These are phyloP conservation scores for Collybiopsis luxurians DNA, from an alignment of 768 basidiomycete genomes.

Conservation along the genomic window DNA sequence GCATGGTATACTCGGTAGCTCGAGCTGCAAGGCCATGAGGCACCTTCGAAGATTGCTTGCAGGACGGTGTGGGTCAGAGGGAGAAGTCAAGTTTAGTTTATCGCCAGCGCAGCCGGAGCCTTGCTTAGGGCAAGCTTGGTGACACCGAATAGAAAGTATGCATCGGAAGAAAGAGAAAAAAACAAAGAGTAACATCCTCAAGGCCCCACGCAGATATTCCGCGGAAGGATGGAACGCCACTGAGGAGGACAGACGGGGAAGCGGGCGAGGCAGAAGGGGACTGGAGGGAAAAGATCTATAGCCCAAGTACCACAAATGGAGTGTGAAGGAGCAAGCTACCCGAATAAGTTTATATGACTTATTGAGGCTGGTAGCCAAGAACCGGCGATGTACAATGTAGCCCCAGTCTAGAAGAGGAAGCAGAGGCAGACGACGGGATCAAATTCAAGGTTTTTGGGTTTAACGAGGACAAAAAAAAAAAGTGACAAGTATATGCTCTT, in stretches of 20 bases:
- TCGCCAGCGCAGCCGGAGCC: too few species aligned
- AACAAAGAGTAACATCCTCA: too few species aligned
- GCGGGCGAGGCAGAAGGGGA: background rate
- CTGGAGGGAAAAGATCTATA: background rate
- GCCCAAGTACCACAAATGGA: background rate
- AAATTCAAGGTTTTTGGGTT: slow-evolving; percentile 2
- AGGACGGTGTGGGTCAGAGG: too few species aligned
- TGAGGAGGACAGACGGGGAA: background rate
- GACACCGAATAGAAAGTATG: too few species aligned
- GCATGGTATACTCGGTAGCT: too few species aligned
- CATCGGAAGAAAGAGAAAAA: too few species aligned
- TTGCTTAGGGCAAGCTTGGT: too few species aligned
- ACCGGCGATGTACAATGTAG: background rate
- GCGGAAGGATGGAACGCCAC: background rate
- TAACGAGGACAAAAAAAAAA: background rate
- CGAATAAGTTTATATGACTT: slow-evolving; percentile 7
- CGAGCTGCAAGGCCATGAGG: too few species aligned
- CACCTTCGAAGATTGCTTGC: too few species aligned
- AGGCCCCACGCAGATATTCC: background rate
- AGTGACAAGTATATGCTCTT: slow-evolving; percentile 1
- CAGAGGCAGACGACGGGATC: background rate
- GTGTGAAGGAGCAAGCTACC: background rate
- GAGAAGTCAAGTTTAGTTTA: too few species aligned
- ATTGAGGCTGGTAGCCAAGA: background rate
- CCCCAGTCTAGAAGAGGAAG: background rate